These are phyloP conservation scores for Leccinum longicurvipes DNA, from an alignment of 768 basidiomycete genomes.

Conservation along the genomic window DNA sequence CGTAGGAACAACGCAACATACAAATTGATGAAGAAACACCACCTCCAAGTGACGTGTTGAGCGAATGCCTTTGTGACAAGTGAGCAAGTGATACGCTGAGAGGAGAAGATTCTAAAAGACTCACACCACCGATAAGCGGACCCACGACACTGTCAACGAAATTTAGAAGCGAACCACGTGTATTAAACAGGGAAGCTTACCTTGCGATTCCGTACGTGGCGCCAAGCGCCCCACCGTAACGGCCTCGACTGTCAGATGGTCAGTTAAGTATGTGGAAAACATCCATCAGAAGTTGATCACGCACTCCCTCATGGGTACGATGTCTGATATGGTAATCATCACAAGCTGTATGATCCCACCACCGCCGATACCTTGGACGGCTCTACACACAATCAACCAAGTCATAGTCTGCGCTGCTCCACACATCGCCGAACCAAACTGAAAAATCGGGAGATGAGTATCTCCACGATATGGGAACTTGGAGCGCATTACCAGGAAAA, in stretches of 20 bases:
- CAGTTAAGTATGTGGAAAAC: conserved; percentile 17
- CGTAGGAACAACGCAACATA: conserved; percentile 27
- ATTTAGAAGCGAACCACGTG: not conserved
- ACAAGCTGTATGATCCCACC: conserved; percentile 77
- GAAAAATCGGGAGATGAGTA: not conserved
- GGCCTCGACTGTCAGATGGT: conserved; percentile 55
- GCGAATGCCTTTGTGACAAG: conserved; percentile 48
- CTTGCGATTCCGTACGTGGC: conserved; percentile 76
- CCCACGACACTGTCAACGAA: conserved; percentile 53
- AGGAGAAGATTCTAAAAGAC: conserved; percentile 20
- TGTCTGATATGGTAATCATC: conserved; percentile 78
- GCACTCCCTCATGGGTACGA: conserved; percentile 75
- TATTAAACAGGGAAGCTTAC: conserved; percentile 15
- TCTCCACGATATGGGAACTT: not conserved
- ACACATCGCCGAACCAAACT: conserved; percentile 79
- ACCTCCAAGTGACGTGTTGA: conserved; percentile 76
- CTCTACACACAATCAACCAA: conserved; percentile 75
- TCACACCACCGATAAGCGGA: conserved; percentile 78
- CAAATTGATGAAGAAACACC: conserved; percentile 83
- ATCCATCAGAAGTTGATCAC: conserved; percentile 17
- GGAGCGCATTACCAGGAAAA: conserved; percentile 57
- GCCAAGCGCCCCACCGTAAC: conserved; percentile 69
- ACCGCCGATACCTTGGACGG: conserved; percentile 81
- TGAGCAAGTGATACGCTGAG: conserved; percentile 1
- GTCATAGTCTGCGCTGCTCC: conserved; percentile 77